phyloP scores from a whole-genome alignment of 805 yeast species.

The Tetrapisispora taiwanensis region DNA sequence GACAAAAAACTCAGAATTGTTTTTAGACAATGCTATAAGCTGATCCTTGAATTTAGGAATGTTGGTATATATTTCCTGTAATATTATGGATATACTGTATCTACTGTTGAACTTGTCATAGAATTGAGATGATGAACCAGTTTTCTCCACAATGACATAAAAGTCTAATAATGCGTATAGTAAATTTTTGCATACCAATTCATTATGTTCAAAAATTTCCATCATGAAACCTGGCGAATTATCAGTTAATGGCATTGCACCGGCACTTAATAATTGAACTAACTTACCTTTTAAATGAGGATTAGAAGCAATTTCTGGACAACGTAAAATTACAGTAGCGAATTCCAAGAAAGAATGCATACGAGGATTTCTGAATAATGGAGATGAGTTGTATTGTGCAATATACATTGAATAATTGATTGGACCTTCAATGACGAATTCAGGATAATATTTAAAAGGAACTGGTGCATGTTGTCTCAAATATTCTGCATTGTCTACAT shows the following conservation, averaged over 20 bases:
- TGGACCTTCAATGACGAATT: constrained; percentile 73
- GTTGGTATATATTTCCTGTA: constrained; percentile 71
- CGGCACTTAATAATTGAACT: constrained; percentile 70
- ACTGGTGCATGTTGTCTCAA: constrained; percentile 54
- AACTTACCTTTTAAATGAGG: constrained; percentile 86
- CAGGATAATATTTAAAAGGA: constrained; percentile 81
- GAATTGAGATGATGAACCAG: constrained; percentile 91
- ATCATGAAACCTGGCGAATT: constrained; percentile 65
- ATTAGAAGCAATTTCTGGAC: constrained; percentile 77
- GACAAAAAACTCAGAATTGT: constrained; percentile 75
- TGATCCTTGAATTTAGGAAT: constrained; percentile 58
- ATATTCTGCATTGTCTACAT: constrained; percentile 66
- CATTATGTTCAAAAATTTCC: constrained; percentile 52
- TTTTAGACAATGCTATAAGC: constrained; percentile 53
- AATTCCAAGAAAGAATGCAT: constrained; percentile 56
- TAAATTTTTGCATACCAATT: constrained; percentile 52
- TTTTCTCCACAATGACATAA: constrained; percentile 89
- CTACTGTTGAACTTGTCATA: constrained; percentile 92
- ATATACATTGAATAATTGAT: constrained; percentile 60
- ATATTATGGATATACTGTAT: constrained; percentile 71
- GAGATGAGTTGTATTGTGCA: constrained; percentile 44
- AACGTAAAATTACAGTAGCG: constrained; percentile 63
- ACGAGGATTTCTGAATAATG: constrained; percentile 45
- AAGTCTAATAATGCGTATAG: constrained; percentile 79
- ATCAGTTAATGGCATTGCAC: constrained; percentile 50